Percentiles rank a stretch among this genome's conserved stretches.
phyloP scores from a whole-genome alignment of 1,284 basidiomycete species.

The Boletus sp. region DNA sequence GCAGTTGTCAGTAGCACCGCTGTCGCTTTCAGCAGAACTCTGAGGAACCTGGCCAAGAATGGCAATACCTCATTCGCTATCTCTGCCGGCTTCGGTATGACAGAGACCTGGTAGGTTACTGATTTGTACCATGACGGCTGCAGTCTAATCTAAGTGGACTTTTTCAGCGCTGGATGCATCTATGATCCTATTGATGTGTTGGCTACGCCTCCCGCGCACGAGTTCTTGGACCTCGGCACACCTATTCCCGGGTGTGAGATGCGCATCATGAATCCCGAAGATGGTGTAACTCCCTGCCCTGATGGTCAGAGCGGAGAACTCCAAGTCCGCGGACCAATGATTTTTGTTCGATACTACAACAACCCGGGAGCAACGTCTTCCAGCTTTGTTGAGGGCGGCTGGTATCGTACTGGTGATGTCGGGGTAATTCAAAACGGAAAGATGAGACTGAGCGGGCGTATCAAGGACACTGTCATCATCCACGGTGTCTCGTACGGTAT shows the following conservation, averaged over 20 bases:
- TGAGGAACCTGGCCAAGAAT: constrained; percentile 31
- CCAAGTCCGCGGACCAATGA: constrained; percentile 38
- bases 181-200: constrained; percentile 31
- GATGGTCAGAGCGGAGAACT: constrained; percentile 36
- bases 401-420: constrained; percentile 43
- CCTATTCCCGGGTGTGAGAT: constrained; percentile 29
- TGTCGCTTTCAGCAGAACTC: constrained; percentile 32
- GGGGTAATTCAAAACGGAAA: constrained; percentile 37
- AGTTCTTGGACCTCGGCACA: constrained; percentile 32
- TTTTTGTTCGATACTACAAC: constrained; percentile 41
- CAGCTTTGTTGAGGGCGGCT: constrained; percentile 40
- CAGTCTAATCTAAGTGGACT: background rate
- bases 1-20: constrained; percentile 38
- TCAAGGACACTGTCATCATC: constrained; percentile 45
- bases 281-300: constrained; percentile 26
- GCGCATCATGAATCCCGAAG: constrained; percentile 33
- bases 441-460: constrained; percentile 40
- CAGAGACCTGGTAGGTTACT: constrained; percentile 36
- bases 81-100: constrained; percentile 44
- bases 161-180: constrained; percentile 35
- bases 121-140: too few relatives aligned
- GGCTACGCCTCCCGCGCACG: constrained; percentile 16
- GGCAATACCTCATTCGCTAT: constrained; percentile 32
- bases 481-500: constrained; percentile 44
- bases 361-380: constrained; percentile 37